These are phyloP conservation scores for Thelonectria olida DNA, from an alignment of 2,329 filamentous ascomycete species.

Conservation along the genomic window DNA sequence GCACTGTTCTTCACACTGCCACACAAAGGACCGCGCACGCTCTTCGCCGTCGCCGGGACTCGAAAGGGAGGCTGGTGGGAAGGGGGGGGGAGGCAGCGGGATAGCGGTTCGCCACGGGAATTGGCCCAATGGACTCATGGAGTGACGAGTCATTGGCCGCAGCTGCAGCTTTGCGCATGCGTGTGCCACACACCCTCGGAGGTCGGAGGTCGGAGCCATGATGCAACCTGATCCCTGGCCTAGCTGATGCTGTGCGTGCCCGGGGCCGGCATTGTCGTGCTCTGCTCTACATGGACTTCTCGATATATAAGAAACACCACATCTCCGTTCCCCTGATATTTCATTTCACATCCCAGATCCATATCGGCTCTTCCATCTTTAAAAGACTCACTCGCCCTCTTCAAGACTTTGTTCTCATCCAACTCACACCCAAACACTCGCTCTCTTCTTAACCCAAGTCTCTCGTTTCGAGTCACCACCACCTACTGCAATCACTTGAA, in stretches of 20 bases:
- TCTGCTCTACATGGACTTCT: neutral
- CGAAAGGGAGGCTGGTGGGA: no score
- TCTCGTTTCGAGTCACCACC: conserved; percentile 6
- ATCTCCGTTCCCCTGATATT: neutral
- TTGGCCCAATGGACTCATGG: no score
- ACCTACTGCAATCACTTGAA: neutral
- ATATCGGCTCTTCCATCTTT: no score
- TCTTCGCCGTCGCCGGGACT: no score
- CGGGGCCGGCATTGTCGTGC: neutral
- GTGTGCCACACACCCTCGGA: no score
- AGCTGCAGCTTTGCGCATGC: no score
- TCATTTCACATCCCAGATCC: neutral
- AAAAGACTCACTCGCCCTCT: neutral
- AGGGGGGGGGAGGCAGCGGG: no score
- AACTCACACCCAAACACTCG: neutral
- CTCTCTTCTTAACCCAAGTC: neutral
- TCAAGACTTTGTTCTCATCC: no score
- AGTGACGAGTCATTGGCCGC: no score
- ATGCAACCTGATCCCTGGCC: conserved; percentile 1
- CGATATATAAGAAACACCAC: conserved; percentile 1
- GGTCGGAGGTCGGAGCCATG: neutral
- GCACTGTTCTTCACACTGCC: no score
- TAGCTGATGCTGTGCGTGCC: neutral
- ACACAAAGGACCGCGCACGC: no score
- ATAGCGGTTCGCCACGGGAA: no score